phyloP scores from a whole-genome alignment of 257 asterid genomes.

The Knoxia roxburghii region DNA sequence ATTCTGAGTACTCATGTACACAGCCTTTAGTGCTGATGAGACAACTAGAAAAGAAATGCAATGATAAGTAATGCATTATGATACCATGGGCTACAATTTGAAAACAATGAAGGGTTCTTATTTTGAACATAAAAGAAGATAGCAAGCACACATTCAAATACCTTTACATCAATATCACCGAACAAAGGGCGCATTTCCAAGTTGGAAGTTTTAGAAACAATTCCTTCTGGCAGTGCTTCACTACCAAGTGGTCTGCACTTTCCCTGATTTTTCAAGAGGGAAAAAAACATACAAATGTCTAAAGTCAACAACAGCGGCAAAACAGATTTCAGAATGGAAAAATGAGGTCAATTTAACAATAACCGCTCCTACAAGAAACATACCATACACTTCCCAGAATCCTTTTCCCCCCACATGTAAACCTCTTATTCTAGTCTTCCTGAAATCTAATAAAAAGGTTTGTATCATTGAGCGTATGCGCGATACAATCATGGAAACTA shows the following conservation, averaged over 20 bases:
- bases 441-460: slow-evolving; percentile 23
- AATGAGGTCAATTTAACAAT: not conserved
- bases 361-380: slow-evolving; percentile 13
- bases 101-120: not conserved
- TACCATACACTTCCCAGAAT: slow-evolving; percentile 50
- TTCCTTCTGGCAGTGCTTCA: slow-evolving; percentile 75
- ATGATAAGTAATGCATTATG: not conserved
- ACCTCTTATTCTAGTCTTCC: slow-evolving; percentile 12
- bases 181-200: slow-evolving; percentile 62
- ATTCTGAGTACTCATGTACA: not conserved
- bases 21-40: not conserved
- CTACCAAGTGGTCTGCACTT: slow-evolving; percentile 59
- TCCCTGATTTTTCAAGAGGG: slow-evolving; percentile 30
- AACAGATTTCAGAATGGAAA: not conserved
- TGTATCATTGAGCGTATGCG: slow-evolving; percentile 3
- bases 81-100: too few relatives aligned
- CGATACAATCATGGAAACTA: not conserved
- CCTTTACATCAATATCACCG: slow-evolving; percentile 43
- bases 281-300: slow-evolving; percentile 4
- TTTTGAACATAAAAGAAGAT: not conserved
- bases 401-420: slow-evolving; percentile 13
- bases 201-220: slow-evolving; percentile 57
- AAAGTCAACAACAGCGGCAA: slow-evolving; percentile 1
- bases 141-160: slow-evolving; percentile 10
- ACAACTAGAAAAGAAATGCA: not conserved